A percentile compares a stretch with the other conserved stretches of the same genome.
phyloP scores from a whole-genome alignment of 2,329 filamentous ascomycete species.

The Bisporella sp. region DNA sequence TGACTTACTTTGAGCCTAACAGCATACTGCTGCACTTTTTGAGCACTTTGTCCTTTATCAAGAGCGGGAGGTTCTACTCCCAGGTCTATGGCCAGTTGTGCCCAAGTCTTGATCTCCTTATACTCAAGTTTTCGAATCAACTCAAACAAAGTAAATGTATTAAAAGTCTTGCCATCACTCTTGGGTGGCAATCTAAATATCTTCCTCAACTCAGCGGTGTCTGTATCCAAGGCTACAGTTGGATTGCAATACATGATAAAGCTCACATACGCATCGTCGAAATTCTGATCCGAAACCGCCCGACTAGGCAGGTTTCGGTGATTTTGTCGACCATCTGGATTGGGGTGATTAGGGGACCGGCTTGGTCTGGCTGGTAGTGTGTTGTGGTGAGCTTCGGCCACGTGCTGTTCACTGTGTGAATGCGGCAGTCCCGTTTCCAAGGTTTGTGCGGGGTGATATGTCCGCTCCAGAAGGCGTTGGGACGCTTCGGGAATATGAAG shows the following conservation, averaged over 20 bases:
- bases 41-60: constrained; percentile 79
- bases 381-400: constrained; percentile 7
- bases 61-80: constrained; percentile 80
- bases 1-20: constrained; percentile 74
- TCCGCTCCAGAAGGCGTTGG: constrained; percentile 14
- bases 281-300: constrained; percentile 59
- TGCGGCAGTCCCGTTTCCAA: constrained; percentile 9
- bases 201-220: constrained; percentile 65
- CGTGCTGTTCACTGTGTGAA: background rate
- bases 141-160: constrained; percentile 67
- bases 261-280: constrained; percentile 74
- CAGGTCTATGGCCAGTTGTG: constrained; percentile 76
- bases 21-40: constrained; percentile 93
- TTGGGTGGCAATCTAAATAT: constrained; percentile 75
- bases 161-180: constrained; percentile 83
- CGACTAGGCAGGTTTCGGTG: constrained; percentile 50
- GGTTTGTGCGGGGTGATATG: constrained; percentile 12
- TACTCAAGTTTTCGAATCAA: constrained; percentile 71
- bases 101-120: constrained; percentile 90
- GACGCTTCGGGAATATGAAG: constrained; percentile 9
- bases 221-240: constrained; percentile 59
- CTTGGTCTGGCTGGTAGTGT: constrained; percentile 6
- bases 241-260: constrained; percentile 94
- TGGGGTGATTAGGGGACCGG: constrained; percentile 2
- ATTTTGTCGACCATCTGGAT: constrained; percentile 2